Conservation (phyloP, 345 rosid species). For the Lepidium sativum region DNA sequence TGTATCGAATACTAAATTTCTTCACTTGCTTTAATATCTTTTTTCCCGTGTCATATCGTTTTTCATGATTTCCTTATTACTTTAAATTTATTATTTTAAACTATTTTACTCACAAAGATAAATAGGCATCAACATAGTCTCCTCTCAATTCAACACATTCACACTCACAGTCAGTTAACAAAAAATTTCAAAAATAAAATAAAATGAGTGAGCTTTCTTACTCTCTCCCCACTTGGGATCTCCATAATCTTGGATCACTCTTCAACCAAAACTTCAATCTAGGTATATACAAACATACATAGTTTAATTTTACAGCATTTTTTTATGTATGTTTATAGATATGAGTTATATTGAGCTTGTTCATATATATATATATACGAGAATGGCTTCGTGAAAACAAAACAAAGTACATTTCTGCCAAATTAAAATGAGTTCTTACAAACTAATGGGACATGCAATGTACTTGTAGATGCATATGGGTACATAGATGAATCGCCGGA, state of each 20-base stretch:
- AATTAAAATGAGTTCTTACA: background rate
- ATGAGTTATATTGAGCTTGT: background rate
- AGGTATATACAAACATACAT: constrained; percentile 25
- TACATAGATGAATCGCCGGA: constrained; percentile 37
- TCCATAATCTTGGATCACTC: constrained; percentile 64
- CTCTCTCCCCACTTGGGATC: constrained; percentile 68
- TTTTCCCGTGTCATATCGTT: background rate
- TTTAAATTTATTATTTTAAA: background rate
- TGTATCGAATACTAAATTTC: constrained; percentile 21
- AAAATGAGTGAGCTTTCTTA: constrained; percentile 43
- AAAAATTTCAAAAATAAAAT: background rate
- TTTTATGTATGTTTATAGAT: background rate
- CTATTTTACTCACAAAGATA: constrained; percentile 22
- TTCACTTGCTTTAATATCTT: background rate
- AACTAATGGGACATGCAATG: constrained; percentile 1
- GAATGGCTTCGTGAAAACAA: background rate
- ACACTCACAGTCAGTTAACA: constrained; percentile 6
- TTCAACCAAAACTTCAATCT: constrained; percentile 67
- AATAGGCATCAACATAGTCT: constrained; percentile 16
- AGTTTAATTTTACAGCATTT: background rate
- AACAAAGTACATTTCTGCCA: background rate
- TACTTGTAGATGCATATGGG: constrained; percentile 24
- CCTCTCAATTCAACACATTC: constrained; percentile 9
- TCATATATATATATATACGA: background rate
- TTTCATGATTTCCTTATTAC: background rate